Conservation (phyloP, 2,329 filamentous ascomycete species). For the Phymatotrichopsis omnivora region DNA sequence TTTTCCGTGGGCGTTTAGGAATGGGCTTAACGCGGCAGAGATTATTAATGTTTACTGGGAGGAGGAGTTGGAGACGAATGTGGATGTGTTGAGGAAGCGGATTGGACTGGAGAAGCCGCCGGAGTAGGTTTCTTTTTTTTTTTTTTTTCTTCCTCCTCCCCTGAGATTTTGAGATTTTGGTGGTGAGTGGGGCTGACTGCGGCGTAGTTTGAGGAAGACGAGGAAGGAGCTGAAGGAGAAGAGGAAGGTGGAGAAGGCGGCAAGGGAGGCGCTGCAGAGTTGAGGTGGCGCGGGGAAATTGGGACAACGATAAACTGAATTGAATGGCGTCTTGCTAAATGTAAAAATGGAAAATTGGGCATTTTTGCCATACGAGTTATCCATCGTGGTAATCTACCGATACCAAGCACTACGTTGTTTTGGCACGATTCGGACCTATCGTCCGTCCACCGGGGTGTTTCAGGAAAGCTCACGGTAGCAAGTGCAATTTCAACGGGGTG, state of each 20-base stretch:
- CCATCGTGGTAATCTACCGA: too few species aligned
- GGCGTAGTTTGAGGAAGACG: constrained; percentile 57
- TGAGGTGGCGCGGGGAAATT: too few species aligned
- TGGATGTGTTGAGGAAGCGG: constrained; percentile 60
- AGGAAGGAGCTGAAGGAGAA: constrained; percentile 59
- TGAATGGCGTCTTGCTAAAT: too few species aligned
- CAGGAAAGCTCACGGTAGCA: too few species aligned
- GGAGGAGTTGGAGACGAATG: constrained; percentile 76
- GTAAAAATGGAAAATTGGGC: too few species aligned
- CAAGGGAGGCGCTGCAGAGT: constrained; percentile 1
- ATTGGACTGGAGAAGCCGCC: constrained; percentile 81
- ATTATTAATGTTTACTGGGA: constrained; percentile 98
- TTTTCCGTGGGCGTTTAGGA: constrained; percentile 80
- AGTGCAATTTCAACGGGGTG: too few species aligned
- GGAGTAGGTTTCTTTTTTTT: constrained; percentile 39
- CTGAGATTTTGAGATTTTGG: neutral
- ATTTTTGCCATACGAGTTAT: too few species aligned
- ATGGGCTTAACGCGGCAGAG: constrained; percentile 65
- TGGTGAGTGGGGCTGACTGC: constrained; percentile 39
- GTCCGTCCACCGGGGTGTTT: too few species aligned
- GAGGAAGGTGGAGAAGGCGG: constrained; percentile 44
- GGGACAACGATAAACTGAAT: too few species aligned
- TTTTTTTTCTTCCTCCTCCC: neutral
- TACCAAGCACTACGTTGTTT: too few species aligned
- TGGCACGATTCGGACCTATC: too few species aligned